Conservation (phyloP, 2,329 filamentous ascomycete species). For the Diplocarpon mali region DNA sequence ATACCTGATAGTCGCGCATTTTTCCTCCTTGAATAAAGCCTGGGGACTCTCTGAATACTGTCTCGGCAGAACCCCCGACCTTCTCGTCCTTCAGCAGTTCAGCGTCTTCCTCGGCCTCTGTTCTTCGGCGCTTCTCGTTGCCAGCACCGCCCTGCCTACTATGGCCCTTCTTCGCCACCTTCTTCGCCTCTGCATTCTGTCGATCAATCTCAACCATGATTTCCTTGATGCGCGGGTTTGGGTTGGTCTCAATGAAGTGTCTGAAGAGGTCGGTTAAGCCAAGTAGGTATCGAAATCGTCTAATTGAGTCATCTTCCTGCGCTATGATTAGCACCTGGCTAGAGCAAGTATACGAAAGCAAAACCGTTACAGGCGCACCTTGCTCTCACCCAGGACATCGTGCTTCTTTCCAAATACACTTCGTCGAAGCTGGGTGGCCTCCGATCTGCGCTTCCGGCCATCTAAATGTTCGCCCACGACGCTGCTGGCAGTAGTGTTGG, state of each 20-base stretch:
- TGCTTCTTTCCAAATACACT: conserved; percentile 94
- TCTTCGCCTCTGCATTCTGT: conserved; percentile 68
- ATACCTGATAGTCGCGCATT: conserved; percentile 96
- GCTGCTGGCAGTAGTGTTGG: conserved; percentile 69
- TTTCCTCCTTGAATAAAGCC: conserved; percentile 71
- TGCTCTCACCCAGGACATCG: conserved; percentile 80
- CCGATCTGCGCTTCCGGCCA: conserved; percentile 74
- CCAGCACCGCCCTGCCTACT: conserved; percentile 76
- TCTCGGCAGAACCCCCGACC: conserved; percentile 73
- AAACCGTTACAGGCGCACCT: conserved; percentile 49
- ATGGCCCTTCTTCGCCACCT: conserved; percentile 55
- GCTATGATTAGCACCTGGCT: conserved; percentile 1
- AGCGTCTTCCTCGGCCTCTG: conserved; percentile 95
- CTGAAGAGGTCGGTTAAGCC: conserved; percentile 95
- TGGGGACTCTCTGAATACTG: conserved; percentile 88
- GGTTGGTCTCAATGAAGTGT: conserved; percentile 97
- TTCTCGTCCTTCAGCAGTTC: conserved; percentile 83
- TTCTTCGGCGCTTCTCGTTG: conserved; percentile 69
- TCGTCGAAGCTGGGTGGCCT: conserved; percentile 80
- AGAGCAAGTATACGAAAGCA: too few species aligned
- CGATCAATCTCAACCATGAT: conserved; percentile 92
- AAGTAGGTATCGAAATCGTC: conserved; percentile 86
- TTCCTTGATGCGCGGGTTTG: conserved; percentile 86
- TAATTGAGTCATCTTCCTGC: conserved; percentile 88
- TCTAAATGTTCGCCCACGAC: conserved; percentile 69